Percentiles rank a stretch among this genome's conserved stretches.
These are phyloP conservation scores for Diplodia intermedia DNA, from an alignment of 2,329 filamentous ascomycete genomes.

Conservation along the genomic window DNA sequence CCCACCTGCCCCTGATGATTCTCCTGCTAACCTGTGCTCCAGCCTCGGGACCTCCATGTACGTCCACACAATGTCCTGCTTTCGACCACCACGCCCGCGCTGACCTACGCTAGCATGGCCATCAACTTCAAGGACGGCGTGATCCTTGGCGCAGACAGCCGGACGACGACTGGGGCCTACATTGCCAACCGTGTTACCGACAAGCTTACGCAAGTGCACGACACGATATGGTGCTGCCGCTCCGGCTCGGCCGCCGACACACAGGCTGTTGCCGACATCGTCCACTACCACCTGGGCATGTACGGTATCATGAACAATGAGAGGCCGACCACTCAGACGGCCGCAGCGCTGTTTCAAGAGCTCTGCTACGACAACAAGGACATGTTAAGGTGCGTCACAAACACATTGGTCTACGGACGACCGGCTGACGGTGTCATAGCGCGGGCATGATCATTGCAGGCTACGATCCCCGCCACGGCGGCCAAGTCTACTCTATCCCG, in stretches of 20 bases:
- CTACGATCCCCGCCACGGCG: conserved; percentile 92
- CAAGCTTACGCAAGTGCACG: conserved; percentile 97
- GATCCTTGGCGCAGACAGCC: conserved; percentile 95
- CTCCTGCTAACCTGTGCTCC: conserved; percentile 32
- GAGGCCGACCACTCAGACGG: conserved; percentile 90
- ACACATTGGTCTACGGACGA: background rate
- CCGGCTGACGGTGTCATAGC: conserved; percentile 56
- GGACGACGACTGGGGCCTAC: conserved; percentile 96
- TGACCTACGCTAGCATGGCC: conserved; percentile 75
- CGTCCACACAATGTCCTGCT: conserved; percentile 48
- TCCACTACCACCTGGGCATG: conserved; percentile 93
- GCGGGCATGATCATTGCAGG: conserved; percentile 98
- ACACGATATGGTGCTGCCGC: conserved; percentile 99
- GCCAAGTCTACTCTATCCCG: conserved; percentile 97
- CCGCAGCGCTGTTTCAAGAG: conserved; percentile 96
- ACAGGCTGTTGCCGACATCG: conserved; percentile 96
- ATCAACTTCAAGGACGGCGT: conserved; percentile 99
- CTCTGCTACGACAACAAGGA: conserved; percentile 99
- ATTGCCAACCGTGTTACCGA: conserved; percentile 99
- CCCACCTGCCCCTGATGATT: background rate
- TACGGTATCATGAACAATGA: conserved; percentile 91
- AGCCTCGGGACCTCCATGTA: conserved; percentile 98
- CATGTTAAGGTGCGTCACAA: conserved; percentile 73
- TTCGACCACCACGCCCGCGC: conserved; percentile 36
- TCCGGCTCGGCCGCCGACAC: conserved; percentile 97